These are phyloP conservation scores for Hevea brasiliensis DNA, from an alignment of 345 rosid genomes.

Conservation along the genomic window DNA sequence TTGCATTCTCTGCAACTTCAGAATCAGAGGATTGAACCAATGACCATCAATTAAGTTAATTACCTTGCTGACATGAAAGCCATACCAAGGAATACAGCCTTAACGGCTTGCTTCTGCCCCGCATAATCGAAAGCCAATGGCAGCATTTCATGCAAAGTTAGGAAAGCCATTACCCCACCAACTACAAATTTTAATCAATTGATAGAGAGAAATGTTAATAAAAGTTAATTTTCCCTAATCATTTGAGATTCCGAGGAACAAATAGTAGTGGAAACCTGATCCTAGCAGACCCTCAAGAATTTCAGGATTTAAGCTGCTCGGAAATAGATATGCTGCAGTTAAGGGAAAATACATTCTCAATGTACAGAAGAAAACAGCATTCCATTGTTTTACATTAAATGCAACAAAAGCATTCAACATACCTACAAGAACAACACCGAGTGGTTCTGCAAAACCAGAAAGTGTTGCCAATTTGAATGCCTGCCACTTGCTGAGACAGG, in stretches of 20 bases:
- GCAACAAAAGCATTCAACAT: slow-evolving; percentile 25
- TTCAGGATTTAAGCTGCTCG: slow-evolving; percentile 87
- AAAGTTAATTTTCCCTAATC: slow-evolving; percentile 4
- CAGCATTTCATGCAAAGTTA: slow-evolving; percentile 95
- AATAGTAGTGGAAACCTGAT: slow-evolving; percentile 53
- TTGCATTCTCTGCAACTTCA: background rate
- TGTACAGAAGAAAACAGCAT: background rate
- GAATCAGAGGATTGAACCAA: background rate
- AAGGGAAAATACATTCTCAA: slow-evolving; percentile 20
- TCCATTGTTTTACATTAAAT: background rate
- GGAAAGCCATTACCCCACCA: slow-evolving; percentile 99
- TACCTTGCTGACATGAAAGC: slow-evolving; percentile 99
- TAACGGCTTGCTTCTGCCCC: slow-evolving; percentile 96
- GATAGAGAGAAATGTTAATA: background rate
- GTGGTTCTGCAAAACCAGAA: slow-evolving; percentile 97
- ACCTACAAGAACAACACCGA: slow-evolving; percentile 94
- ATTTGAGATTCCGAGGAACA: background rate
- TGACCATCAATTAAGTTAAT: background rate
- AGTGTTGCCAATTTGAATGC: slow-evolving; percentile 96
- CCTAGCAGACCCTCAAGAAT: slow-evolving; percentile 92
- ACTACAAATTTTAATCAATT: slow-evolving; percentile 46
- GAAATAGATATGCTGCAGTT: slow-evolving; percentile 84
- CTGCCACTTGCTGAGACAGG: slow-evolving; percentile 90
- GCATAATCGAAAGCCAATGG: slow-evolving; percentile 99
- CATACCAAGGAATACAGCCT: slow-evolving; percentile 96